phyloP scores from a whole-genome alignment of 257 asterid genomes.

The Solanum tarijense region DNA sequence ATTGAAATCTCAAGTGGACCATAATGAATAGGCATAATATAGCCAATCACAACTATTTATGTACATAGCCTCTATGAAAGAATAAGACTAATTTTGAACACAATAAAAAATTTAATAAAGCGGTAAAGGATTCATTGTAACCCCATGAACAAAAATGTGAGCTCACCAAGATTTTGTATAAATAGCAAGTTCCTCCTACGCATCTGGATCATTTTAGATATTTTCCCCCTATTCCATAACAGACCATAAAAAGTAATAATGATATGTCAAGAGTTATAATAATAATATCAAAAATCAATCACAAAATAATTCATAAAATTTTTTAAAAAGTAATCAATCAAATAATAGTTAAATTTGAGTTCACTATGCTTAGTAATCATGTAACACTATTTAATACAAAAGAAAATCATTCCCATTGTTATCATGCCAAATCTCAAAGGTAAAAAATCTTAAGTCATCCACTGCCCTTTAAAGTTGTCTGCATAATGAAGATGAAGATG shows the following conservation, averaged over 20 bases:
- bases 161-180: not conserved
- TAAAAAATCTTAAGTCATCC: no score
- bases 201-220: no score
- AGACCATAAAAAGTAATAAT: not conserved
- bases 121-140: not conserved
- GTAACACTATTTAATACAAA: not conserved
- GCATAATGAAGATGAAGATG: no score
- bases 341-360: no score
- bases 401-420: not conserved
- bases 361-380: not conserved
- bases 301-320: no score
- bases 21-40: no score
- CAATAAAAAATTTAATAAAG: no score
- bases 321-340: not conserved
- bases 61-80: not conserved
- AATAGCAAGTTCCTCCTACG: not conserved
- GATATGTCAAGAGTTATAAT: not conserved
- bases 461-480: rapidly evolving
- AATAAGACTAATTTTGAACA: no score
- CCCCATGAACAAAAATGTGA: not conserved
- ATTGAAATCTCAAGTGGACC: no score
- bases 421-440: not conserved
- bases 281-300: no score
- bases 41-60: no score
- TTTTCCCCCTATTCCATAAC: not conserved